These are phyloP conservation scores for Colletotrichum sidae DNA, from an alignment of 2,329 filamentous ascomycete genomes.

Conservation along the genomic window DNA sequence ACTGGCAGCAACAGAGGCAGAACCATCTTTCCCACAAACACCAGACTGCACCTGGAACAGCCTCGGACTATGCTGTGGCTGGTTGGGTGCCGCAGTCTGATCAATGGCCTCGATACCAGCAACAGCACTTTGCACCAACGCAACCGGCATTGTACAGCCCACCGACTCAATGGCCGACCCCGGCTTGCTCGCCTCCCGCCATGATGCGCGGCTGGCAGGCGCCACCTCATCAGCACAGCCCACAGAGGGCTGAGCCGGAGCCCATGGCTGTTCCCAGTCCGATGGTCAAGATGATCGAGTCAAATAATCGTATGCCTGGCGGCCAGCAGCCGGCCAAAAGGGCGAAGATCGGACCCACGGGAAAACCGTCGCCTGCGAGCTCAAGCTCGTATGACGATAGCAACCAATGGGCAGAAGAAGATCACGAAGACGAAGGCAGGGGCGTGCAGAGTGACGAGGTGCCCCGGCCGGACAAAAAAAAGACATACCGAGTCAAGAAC, in stretches of 20 bases:
- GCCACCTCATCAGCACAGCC: neutral
- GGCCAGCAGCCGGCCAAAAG: constrained; percentile 1
- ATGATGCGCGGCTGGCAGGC: neutral
- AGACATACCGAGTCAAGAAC: constrained; percentile 32
- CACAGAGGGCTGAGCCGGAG: neutral
- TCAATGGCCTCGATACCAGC: neutral
- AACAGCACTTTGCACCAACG: neutral
- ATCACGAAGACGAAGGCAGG: neutral
- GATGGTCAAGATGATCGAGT: neutral
- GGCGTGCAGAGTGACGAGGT: neutral
- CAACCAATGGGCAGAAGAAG: neutral
- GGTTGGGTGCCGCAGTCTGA: neutral
- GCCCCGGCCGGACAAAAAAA: neutral
- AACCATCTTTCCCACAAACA: neutral
- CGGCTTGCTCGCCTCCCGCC: neutral
- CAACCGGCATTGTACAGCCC: neutral
- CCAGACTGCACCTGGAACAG: neutral
- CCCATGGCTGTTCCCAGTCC: neutral
- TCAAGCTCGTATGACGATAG: neutral
- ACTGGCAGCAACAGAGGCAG: neutral
- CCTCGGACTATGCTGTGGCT: neutral
- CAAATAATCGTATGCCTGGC: neutral
- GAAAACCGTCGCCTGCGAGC: neutral
- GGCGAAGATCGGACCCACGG: neutral
- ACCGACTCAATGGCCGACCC: neutral